Evolutionary conservation across 345 rosid genomes (phyloP).

Genomic region (Alliaria petiolata): DNA sequence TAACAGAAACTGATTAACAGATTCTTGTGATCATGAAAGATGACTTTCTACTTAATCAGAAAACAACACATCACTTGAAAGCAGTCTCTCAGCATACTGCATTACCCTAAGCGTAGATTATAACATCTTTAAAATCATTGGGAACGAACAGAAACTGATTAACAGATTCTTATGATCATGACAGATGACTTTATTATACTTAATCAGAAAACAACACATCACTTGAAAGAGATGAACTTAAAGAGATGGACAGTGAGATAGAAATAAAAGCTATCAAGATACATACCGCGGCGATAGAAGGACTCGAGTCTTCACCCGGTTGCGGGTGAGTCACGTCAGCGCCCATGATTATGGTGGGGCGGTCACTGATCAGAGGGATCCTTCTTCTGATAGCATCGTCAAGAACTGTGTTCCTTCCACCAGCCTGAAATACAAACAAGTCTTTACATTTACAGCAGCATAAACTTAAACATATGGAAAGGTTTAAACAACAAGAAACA

Average conservation of each 20-base stretch:
- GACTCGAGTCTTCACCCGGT: constrained; percentile 71
- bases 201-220: too few species aligned
- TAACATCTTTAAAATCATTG: too few species aligned
- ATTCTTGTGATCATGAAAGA: too few species aligned
- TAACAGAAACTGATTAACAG: too few species aligned
- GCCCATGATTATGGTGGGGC: constrained; percentile 72
- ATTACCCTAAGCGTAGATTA: too few species aligned
- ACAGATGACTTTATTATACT: too few species aligned
- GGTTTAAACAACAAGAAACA: not conserved
- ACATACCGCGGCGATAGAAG: constrained; percentile 82
- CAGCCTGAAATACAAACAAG: constrained; percentile 40
- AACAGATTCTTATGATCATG: too few species aligned
- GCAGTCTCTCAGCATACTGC: too few species aligned
- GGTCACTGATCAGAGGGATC: constrained; percentile 51
- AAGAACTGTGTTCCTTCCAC: constrained; percentile 69
- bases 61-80: too few species aligned
- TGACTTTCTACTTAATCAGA: too few species aligned
- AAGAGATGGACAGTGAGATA: not conserved
- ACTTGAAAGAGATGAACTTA: too few species aligned
- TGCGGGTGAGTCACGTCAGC: constrained; percentile 79
- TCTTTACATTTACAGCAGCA: not conserved
- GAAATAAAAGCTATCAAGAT: not conserved
- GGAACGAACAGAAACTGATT: too few species aligned
- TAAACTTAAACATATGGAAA: not conserved
- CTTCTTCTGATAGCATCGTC: constrained; percentile 46